Percentiles rank a stretch among this genome's conserved stretches.
Evolutionary conservation across 192 early-diverging fungal genomes (phyloP).

Genomic region (Phlyctochytrium bullatum): DNA sequence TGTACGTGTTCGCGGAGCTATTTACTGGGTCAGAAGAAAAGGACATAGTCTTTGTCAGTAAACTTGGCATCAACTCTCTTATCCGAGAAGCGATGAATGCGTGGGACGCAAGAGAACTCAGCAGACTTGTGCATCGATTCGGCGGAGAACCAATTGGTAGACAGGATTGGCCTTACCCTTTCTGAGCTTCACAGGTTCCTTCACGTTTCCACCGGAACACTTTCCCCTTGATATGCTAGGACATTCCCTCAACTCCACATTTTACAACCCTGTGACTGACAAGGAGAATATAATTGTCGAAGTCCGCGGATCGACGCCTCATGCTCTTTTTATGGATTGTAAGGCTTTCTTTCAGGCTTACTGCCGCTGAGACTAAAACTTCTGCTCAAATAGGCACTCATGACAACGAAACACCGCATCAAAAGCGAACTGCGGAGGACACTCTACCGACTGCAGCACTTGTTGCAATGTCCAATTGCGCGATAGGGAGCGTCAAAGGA

Average conservation of each 20-base stretch:
- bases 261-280: slow-evolving; percentile 18
- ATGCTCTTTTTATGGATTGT: slow-evolving; percentile 97
- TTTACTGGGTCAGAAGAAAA: slow-evolving; percentile 97
- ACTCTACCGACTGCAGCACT: slow-evolving; percentile 89
- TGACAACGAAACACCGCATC: slow-evolving; percentile 94
- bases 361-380: neutral
- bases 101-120: slow-evolving; percentile 88
- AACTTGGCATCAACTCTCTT: slow-evolving; percentile 93
- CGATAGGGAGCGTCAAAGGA: slow-evolving; percentile 94
- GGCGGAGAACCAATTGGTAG: slow-evolving; percentile 89
- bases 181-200: slow-evolving; percentile 48
- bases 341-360: slow-evolving; percentile 16
- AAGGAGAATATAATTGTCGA: slow-evolving; percentile 64
- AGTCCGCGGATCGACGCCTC: slow-evolving; percentile 75
- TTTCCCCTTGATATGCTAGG: slow-evolving; percentile 73
- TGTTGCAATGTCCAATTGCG: slow-evolving; percentile 86
- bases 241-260: slow-evolving; percentile 41
- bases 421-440: slow-evolving; percentile 87
- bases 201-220: slow-evolving; percentile 44
- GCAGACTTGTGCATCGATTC: slow-evolving; percentile 83
- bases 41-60: slow-evolving; percentile 87
- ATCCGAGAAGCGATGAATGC: slow-evolving; percentile 99
- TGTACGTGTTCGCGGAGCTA: slow-evolving; percentile 97
- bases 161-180: slow-evolving; percentile 5
- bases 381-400: slow-evolving; percentile 92